These are phyloP conservation scores for Lycium barbarum DNA, from an alignment of 257 asterid species.

Conservation along the genomic window DNA sequence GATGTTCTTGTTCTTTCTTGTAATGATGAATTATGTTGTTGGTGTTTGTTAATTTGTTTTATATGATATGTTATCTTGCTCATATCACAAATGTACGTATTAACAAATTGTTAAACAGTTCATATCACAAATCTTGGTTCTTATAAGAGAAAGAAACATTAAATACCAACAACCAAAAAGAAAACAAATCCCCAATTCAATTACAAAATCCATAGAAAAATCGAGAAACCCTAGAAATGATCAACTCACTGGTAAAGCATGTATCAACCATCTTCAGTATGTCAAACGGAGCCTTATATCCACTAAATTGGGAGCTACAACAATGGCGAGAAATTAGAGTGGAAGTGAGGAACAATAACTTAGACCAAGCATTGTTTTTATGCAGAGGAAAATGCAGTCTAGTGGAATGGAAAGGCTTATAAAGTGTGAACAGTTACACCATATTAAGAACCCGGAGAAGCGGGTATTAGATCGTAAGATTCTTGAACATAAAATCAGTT, in stretches of 20 bases:
- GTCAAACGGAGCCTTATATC: no score
- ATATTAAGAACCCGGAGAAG: slow-evolving; percentile 82
- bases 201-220: no score
- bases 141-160: no score
- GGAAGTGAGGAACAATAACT: slow-evolving; percentile 60
- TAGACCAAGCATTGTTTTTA: slow-evolving; percentile 63
- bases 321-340: slow-evolving; percentile 82
- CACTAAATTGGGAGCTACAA: slow-evolving; percentile 40
- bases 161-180: no score
- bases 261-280: not conserved
- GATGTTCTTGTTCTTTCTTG: no score
- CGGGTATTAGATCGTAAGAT: slow-evolving; percentile 82
- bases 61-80: no score
- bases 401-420: slow-evolving; percentile 85
- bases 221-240: slow-evolving; percentile 23
- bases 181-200: not conserved
- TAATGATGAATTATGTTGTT: no score
- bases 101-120: no score
- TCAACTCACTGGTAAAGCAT: slow-evolving; percentile 49
- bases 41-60: no score
- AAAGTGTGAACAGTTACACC: slow-evolving; percentile 61
- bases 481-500: slow-evolving; percentile 68
- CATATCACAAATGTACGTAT: no score
- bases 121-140: no score
- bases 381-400: slow-evolving; percentile 83